Percentiles rank a stretch among this genome's conserved stretches.
Conservation (phyloP, 495 filamentous ascomycete species). For the Penicillium arizonense region DNA sequence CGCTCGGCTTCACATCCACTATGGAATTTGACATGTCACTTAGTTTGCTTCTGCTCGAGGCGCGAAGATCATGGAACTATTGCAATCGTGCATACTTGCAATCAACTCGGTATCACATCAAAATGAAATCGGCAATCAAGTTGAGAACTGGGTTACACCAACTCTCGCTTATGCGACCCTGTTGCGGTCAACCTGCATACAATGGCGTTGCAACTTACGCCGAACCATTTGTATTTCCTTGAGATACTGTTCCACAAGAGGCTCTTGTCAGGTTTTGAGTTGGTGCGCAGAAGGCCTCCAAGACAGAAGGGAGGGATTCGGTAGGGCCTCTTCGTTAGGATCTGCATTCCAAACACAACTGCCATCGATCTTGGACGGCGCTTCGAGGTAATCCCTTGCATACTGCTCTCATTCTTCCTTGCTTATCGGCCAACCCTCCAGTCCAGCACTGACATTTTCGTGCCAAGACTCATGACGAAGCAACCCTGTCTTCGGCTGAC, state of each 20-base stretch:
- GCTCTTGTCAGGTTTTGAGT: neutral
- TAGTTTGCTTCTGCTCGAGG: conserved; percentile 4
- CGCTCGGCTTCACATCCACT: neutral
- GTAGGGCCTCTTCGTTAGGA: conserved; percentile 5
- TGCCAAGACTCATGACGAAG: conserved; percentile 14
- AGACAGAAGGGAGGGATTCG: conserved; percentile 5
- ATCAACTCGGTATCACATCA: neutral
- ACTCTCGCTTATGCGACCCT: conserved; percentile 12
- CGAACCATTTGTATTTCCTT: neutral
- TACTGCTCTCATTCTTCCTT: conserved; percentile 19
- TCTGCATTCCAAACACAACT: conserved; percentile 29
- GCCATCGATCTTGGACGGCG: conserved; percentile 16
- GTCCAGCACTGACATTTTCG: conserved; percentile 16
- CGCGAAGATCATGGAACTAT: conserved; percentile 10
- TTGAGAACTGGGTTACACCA: neutral
- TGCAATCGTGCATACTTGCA: conserved; percentile 11
- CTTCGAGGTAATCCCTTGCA: conserved; percentile 24
- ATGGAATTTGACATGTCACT: conserved; percentile 23
- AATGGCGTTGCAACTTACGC: neutral
- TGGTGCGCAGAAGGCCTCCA: neutral
- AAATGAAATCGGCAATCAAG: neutral
- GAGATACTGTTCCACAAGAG: neutral
- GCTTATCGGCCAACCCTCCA: conserved; percentile 15
- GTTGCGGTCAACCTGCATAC: conserved; percentile 1
- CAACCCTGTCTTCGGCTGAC: conserved; percentile 9